Evolutionary conservation across 2,329 filamentous ascomycete genomes (phyloP), one percentile per base, ranked within the genome.

Genomic region (Penicillium decumbens): DNA sequence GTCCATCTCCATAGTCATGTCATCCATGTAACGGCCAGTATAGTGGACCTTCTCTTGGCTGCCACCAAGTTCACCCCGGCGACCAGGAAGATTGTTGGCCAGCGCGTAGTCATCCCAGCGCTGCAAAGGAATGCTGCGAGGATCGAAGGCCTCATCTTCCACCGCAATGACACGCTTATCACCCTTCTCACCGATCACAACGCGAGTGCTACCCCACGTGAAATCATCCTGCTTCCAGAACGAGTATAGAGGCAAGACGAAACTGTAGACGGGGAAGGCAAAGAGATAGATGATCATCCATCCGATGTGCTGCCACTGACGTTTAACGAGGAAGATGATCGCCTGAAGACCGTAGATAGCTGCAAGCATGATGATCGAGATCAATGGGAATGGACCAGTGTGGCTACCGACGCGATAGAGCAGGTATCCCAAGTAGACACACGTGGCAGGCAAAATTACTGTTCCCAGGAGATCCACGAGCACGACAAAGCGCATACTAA

Each of bases 221-320:
- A 98, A 98, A 74, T 98, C 92, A 72, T 98, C 93, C 71, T 96
- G 91, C 73, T 96, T 95, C 93, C 93, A 98, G 85, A 98, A 98
- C 0, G 92, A 95, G 76, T 97, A 98, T 56, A 98, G 75, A 0
- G 93, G 93, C 10, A 98, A 80, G 55, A 95, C 68, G 63, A 98
- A 88, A 3, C 87, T 93, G 76, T 92, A 96, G 61, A 98, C 87
- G 0, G 93, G 93, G 76, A 88, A 96, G 2, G 93, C 93, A n/a
- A 95, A 61, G 55, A 98, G 80, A 74, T 98, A 98, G 67, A 98
- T 97, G 58, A 98, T 86, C 91, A 98, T 97, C 93, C 93, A 98
- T 60, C 93, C 93, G 53, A 98, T 82, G 67, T 97, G 92, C 69
- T 98, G 91, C 93, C 93, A 98, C 72, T 97, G 89, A 45, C 93